Percentiles rank a stretch among this genome's conserved stretches.
Evolutionary conservation across 129 eudicot genomes (phyloP).

Genomic region (Flaveria trinervia): DNA sequence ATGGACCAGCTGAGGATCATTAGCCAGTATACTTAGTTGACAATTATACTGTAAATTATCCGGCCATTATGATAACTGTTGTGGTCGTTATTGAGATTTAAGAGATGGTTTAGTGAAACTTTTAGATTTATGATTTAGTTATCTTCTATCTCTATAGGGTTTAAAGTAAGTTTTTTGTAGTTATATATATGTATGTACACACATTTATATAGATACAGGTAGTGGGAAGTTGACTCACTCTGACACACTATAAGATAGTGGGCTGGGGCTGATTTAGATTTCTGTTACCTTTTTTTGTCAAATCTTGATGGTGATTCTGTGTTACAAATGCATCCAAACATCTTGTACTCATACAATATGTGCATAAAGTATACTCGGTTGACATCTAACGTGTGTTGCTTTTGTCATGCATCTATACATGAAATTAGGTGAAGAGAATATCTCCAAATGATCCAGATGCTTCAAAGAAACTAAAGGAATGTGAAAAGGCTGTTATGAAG

Average conservation of each 20-base stretch:
- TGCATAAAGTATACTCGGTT: neutral
- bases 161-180: neutral
- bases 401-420: conserved; percentile 8
- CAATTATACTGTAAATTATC: neutral
- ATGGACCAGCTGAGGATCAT: neutral
- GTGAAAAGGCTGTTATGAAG: conserved; percentile 98
- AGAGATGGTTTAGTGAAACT: neutral
- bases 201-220: neutral
- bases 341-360: neutral
- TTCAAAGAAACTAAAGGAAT: conserved; percentile 84
- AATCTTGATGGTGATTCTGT: conserved; percentile 6
- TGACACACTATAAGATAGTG: neutral
- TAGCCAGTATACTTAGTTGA: neutral
- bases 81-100: neutral
- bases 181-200: neutral
- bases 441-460: conserved; percentile 98
- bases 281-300: neutral
- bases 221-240: neutral
- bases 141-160: neutral
- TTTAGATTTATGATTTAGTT: neutral
- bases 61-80: neutral
- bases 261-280: neutral
- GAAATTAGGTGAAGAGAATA: conserved; percentile 70
- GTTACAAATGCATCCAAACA: conserved; percentile 17
- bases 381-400: neutral